These are phyloP conservation scores for Pyrus bretschneideri DNA, from an alignment of 306 rosid species.

Conservation along the genomic window DNA sequence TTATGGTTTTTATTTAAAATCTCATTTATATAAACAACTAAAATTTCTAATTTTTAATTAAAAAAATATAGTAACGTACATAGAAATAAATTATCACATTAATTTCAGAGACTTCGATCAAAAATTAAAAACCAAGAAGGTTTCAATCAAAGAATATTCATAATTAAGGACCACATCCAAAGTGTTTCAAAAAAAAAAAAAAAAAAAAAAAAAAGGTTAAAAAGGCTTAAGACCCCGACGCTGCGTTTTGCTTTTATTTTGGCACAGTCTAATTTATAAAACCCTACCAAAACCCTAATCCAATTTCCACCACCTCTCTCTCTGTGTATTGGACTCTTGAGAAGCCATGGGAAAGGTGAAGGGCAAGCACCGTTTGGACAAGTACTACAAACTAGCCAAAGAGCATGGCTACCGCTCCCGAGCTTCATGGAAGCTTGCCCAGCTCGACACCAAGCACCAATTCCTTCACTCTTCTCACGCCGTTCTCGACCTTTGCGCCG, in stretches of 20 bases:
- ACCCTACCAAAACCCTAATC: neutral
- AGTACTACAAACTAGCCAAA: conserved; percentile 79
- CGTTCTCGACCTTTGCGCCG: conserved; percentile 98
- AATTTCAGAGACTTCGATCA: no score
- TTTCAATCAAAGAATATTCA: no score
- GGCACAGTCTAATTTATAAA: neutral
- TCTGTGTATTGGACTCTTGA: neutral
- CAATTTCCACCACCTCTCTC: neutral
- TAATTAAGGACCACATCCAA: no score
- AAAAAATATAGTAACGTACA: no score
- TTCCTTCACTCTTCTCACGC: conserved; percentile 72
- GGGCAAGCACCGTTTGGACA: conserved; percentile 93
- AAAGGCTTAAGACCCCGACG: neutral
- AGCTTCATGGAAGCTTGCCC: conserved; percentile 88
- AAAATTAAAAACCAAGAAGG: no score
- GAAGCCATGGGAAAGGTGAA: conserved; percentile 74
- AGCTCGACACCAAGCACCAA: conserved; percentile 58
- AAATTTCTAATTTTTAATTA: no score
- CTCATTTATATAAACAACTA: no score
- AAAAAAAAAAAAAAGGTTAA: no score
- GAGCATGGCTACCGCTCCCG: conserved; percentile 93
- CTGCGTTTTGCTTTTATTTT: neutral
- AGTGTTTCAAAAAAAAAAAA: no score
- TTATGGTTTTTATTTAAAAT: no score
- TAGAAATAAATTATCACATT: no score